These are phyloP conservation scores for Backusella macrospora DNA, from an alignment of 192 early-diverging fungal genomes.

Conservation along the genomic window DNA sequence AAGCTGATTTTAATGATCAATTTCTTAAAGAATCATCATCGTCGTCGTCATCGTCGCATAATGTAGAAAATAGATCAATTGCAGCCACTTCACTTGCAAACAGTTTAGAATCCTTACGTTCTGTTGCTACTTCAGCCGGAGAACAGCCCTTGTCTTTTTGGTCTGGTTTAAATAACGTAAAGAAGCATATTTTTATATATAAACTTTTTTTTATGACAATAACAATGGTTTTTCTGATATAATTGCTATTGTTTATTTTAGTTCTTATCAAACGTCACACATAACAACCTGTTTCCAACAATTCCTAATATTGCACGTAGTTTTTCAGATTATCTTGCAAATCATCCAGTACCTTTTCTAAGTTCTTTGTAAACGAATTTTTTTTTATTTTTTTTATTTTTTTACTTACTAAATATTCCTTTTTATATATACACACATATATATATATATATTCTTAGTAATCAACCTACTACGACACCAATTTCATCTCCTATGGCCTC, in stretches of 20 bases:
- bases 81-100: neutral
- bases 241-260: neutral
- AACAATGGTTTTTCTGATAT: too few relatives aligned
- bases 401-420: neutral
- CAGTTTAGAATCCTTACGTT: slow-evolving; percentile 16
- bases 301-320: slow-evolving; percentile 38
- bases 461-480: neutral
- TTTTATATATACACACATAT: too few relatives aligned
- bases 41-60: too few relatives aligned
- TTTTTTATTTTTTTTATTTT: neutral
- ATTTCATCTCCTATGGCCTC: neutral
- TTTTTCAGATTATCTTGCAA: slow-evolving; percentile 38
- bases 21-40: neutral
- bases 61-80: neutral
- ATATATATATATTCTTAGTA: too few relatives aligned
- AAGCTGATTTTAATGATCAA: neutral
- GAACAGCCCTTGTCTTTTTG: slow-evolving; percentile 23
- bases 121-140: slow-evolving; percentile 3
- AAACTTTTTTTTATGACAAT: neutral
- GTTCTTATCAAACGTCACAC: slow-evolving; percentile 34
- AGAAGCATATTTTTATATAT: neutral
- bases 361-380: slow-evolving; percentile 9
- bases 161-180: slow-evolving; percentile 39
- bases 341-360: slow-evolving; percentile 29
- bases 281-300: slow-evolving; percentile 36